These are phyloP conservation scores for Cucurbita ficifolia DNA, from an alignment of 306 rosid species.

Conservation along the genomic window DNA sequence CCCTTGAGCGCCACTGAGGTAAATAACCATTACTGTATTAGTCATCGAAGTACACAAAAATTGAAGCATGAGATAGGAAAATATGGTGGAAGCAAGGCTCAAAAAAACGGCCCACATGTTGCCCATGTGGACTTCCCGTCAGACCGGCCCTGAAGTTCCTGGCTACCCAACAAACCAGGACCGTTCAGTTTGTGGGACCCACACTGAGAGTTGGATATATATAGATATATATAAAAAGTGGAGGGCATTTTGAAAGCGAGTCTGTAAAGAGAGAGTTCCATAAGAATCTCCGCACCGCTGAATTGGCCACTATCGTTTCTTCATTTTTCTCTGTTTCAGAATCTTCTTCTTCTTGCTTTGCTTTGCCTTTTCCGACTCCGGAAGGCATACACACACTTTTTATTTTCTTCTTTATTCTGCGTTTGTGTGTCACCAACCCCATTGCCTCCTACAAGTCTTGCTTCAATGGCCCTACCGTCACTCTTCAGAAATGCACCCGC, in stretches of 20 bases:
- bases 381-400: too few species aligned
- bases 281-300: conserved; percentile 15
- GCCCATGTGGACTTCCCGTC: neutral
- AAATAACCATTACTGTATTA: conserved; percentile 6
- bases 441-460: neutral
- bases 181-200: neutral
- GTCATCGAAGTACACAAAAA: neutral
- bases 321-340: neutral
- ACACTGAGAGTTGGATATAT: neutral
- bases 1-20: conserved; percentile 26
- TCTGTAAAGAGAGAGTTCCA: too few species aligned
- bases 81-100: neutral
- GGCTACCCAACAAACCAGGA: neutral
- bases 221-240: neutral
- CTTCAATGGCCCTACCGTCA: conserved; percentile 55
- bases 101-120: neutral
- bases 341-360: conserved; percentile 7
- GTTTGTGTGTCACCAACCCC: neutral
- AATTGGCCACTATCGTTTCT: neutral
- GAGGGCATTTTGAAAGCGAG: neutral
- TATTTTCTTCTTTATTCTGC: neutral
- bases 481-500: conserved; percentile 46
- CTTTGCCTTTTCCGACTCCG: conserved; percentile 1
- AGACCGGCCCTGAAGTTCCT: neutral
- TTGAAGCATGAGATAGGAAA: neutral